phyloP scores from a whole-genome alignment of 768 basidiomycete species.

The Mycena crocata region DNA sequence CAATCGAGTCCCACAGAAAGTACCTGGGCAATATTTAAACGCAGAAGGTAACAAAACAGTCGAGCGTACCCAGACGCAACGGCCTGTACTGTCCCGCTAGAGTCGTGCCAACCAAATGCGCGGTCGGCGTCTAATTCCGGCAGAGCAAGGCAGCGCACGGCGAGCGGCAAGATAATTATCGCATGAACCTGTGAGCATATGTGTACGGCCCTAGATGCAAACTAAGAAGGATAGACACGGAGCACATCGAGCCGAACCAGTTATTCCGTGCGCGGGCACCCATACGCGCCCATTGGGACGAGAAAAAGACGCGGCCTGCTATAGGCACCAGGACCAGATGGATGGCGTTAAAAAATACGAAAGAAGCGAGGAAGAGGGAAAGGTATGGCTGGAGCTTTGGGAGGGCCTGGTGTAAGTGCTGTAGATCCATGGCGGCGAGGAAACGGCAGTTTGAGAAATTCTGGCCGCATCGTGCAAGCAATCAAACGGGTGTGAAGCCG shows the following conservation, averaged over 20 bases:
- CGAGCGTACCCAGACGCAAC: constrained; percentile 73
- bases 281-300: constrained; percentile 61
- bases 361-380: constrained; percentile 63
- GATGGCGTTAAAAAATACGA: constrained; percentile 66
- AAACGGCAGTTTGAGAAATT: not conserved
- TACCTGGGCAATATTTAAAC: constrained; percentile 54
- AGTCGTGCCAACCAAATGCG: constrained; percentile 80
- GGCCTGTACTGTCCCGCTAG: constrained; percentile 68
- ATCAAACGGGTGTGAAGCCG: not conserved
- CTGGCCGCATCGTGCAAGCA: not conserved
- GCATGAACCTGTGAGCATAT: constrained; percentile 82
- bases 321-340: constrained; percentile 71
- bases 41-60: not conserved
- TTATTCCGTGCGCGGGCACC: constrained; percentile 63
- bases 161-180: constrained; percentile 72
- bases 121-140: constrained; percentile 66
- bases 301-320: constrained; percentile 59
- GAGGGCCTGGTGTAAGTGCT: constrained; percentile 41
- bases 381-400: constrained; percentile 67
- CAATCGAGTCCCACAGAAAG: constrained; percentile 88
- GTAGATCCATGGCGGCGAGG: constrained; percentile 15
- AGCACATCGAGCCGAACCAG: constrained; percentile 57
- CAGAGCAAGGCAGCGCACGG: constrained; percentile 63
- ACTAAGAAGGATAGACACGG: constrained; percentile 4
- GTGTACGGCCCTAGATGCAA: constrained; percentile 68